Base-by-base conservation (phyloP, 225 moss, liverwort and hornwort genomes). In the Bryum argenteum region DNA sequence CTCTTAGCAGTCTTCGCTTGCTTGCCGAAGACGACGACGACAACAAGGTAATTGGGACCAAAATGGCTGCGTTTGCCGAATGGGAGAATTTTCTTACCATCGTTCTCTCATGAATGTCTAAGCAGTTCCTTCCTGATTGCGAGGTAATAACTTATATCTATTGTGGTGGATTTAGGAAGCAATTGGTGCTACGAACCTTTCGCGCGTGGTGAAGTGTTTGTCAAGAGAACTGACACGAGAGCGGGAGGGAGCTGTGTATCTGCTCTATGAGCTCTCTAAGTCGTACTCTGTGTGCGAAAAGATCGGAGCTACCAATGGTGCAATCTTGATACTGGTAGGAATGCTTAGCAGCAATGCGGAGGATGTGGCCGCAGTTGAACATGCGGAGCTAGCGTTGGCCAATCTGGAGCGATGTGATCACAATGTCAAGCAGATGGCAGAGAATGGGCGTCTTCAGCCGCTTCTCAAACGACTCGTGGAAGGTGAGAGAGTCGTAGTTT, bases 341-440 rank as follows among this genome's bases (percentile, higher is more conserved):
- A 69, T 89, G 77, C 84, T 87, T 33, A 87, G 89, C 79, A 87
- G 87, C 75, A 84, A 78, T n/a, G 80, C 87, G 14, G 87, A 84
- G 61, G 79, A 87, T 70, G 75, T 82, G 24, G 65, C 74, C 15
- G 78, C 83, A 17, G 84, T 82, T 47, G 67, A 84, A 51, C 75
- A 77, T 50, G 89, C 89, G 50, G 89, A 87, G 28, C 53, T 77
- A n/a, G 79, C 85, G 39, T 64, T 89, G 58, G 80, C 79, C 51
- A 87, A 89, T 66, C 63, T 89, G 79, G 87, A 89, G 89, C 72
- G 73, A 17, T 84, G 78, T 77, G 89, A 89, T 48, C 21, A 57
- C 23, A 89, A 89, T 65, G 87, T 89, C 38, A 84, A 74, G 79
- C 82, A 87, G 77, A 89, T 89, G 89, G 89, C 89, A 8, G 89